Evolutionary conservation across 441 rosid species (phyloP).

Genomic region (Mallotus japonicus): DNA sequence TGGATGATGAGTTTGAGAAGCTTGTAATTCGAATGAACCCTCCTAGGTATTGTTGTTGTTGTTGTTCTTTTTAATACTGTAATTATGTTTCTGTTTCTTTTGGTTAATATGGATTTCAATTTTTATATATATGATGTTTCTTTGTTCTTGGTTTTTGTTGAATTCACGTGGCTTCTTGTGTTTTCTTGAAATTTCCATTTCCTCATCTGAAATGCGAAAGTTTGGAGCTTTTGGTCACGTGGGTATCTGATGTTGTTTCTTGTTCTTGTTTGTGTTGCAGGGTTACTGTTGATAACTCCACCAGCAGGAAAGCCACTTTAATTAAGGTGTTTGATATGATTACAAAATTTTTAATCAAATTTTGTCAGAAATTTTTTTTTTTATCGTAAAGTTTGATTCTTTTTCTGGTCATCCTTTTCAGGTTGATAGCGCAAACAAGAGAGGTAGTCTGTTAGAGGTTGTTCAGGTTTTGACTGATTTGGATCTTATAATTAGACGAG

Average conservation of each 20-base stretch:
- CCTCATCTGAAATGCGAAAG: slow-evolving; percentile 7
- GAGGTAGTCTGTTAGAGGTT: slow-evolving; percentile 76
- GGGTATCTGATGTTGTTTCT: slow-evolving; percentile 23
- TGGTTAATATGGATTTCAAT: not conserved
- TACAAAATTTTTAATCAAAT: slow-evolving; percentile 4
- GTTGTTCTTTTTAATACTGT: too few relatives aligned
- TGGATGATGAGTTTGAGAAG: slow-evolving; percentile 70
- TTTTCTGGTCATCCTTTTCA: slow-evolving; percentile 19
- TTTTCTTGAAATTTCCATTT: slow-evolving; percentile 23
- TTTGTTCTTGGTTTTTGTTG: not conserved
- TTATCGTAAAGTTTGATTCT: slow-evolving; percentile 4
- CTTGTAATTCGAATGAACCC: slow-evolving; percentile 78
- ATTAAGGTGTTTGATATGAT: slow-evolving; percentile 48
- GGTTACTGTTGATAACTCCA: slow-evolving; percentile 63
- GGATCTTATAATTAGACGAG: slow-evolving; percentile 64
- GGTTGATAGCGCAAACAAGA: slow-evolving; percentile 82
- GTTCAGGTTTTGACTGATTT: slow-evolving; percentile 83
- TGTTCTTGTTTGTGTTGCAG: slow-evolving; percentile 39
- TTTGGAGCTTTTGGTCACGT: slow-evolving; percentile 6
- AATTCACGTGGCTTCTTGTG: slow-evolving; percentile 23
- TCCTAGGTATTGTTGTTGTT: slow-evolving; percentile 45
- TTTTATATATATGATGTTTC: not conserved
- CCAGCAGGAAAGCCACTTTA: slow-evolving; percentile 60
- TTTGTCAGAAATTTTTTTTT: slow-evolving; percentile 10
- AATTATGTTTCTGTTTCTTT: not conserved